phyloP scores from a whole-genome alignment of 257 asterid species.

The Solanum peruvianum region DNA sequence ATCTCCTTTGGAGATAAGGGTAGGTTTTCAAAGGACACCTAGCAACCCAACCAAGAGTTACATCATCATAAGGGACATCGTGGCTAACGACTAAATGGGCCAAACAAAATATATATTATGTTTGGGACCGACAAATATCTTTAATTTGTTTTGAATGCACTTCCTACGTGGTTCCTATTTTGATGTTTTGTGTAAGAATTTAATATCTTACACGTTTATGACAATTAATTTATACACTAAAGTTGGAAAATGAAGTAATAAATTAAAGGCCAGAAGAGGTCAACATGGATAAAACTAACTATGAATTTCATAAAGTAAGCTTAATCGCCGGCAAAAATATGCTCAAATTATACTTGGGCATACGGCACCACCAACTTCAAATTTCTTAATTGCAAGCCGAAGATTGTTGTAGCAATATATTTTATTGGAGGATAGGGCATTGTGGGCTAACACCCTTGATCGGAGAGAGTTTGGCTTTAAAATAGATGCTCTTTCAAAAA shows the following conservation, averaged over 20 bases:
- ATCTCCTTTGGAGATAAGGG: not conserved
- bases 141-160: not conserved
- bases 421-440: not conserved
- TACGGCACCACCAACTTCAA: not conserved
- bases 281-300: not conserved
- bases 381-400: not conserved
- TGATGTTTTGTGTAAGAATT: not conserved
- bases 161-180: not conserved
- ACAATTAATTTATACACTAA: not conserved
- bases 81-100: not conserved
- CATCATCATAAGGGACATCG: not conserved
- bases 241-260: not conserved
- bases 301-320: not conserved
- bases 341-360: not conserved
- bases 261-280: not conserved
- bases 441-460: not conserved
- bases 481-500: too few species aligned
- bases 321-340: not conserved
- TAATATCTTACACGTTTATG: not conserved
- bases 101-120: not conserved
- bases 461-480: too few species aligned
- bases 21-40: not conserved
- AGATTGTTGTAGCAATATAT: not conserved
- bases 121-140: not conserved
- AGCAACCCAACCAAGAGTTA: not conserved